These are phyloP conservation scores for Tetrapyrgos nigripes DNA, from an alignment of 1,284 basidiomycete species.

Conservation along the genomic window DNA sequence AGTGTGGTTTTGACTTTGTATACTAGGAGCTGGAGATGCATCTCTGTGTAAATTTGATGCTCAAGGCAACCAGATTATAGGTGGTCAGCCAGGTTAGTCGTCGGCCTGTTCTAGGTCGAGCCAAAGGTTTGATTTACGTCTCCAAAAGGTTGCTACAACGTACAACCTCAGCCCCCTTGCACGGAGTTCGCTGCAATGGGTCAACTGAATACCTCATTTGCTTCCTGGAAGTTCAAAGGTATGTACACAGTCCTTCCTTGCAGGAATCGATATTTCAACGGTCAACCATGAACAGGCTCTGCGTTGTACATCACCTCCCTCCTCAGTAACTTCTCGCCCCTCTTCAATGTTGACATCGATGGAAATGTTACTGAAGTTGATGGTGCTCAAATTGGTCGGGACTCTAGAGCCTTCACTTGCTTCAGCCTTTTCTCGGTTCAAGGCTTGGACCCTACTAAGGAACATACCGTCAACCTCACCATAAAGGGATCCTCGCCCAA, in stretches of 20 bases:
- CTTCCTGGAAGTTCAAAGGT: constrained; percentile 2
- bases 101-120: no score
- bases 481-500: background rate
- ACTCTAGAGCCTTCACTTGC: background rate
- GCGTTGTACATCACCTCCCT: background rate
- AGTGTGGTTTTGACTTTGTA: no score
- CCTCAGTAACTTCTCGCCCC: background rate
- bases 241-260: background rate
- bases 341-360: background rate
- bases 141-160: no score
- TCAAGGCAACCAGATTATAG: no score
- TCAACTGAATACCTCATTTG: no score
- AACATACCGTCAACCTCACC: background rate
- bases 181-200: no score
- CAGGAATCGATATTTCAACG: background rate
- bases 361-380: background rate
- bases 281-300: background rate
- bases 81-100: no score
- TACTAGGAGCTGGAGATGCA: no score
- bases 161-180: no score
- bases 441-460: background rate
- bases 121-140: no score
- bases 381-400: constrained; percentile 1
- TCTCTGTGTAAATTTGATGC: no score
- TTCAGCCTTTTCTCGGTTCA: background rate